These are phyloP conservation scores for Mycena rebaudengoi DNA, from an alignment of 768 basidiomycete genomes.

Conservation along the genomic window DNA sequence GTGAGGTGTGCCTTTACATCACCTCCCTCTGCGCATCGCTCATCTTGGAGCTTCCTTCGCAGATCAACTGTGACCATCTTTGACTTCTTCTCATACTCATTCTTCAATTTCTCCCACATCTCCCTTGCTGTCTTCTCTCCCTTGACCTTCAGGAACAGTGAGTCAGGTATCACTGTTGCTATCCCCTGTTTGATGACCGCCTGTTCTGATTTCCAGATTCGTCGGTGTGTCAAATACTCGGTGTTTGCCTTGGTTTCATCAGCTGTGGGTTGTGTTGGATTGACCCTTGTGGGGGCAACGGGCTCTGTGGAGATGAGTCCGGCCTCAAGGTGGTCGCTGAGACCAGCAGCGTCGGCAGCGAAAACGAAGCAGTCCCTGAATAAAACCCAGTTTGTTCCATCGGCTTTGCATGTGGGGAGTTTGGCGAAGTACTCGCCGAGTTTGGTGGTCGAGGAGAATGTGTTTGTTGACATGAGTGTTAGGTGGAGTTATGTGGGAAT, in stretches of 20 bases:
- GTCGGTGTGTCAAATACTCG: not conserved
- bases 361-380: not conserved
- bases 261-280: not conserved
- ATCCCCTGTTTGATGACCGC: conserved; percentile 29
- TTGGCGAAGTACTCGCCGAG: conserved; percentile 11
- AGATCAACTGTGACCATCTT: conserved; percentile 32
- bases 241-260: not conserved
- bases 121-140: not conserved
- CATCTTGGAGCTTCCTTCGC: conserved; percentile 26
- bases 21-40: conserved; percentile 27
- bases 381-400: not conserved
- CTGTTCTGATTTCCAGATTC: conserved; percentile 23
- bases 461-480: conserved; percentile 4
- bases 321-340: not conserved
- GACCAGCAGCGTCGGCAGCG: not conserved
- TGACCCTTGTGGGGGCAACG: not conserved
- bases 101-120: conserved; percentile 31
- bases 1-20: conserved; percentile 33
- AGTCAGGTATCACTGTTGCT: conserved; percentile 30
- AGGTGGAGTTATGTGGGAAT: too few species aligned
- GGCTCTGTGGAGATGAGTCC: not conserved
- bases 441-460: conserved; percentile 6
- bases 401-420: not conserved
- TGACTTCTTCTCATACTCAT: conserved; percentile 29
- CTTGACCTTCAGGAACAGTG: conserved; percentile 32